A percentile compares a stretch with the other conserved stretches of the same genome.
Conservation (phyloP, 148 eudicot species). For the Rhododendron ferrugineum region DNA sequence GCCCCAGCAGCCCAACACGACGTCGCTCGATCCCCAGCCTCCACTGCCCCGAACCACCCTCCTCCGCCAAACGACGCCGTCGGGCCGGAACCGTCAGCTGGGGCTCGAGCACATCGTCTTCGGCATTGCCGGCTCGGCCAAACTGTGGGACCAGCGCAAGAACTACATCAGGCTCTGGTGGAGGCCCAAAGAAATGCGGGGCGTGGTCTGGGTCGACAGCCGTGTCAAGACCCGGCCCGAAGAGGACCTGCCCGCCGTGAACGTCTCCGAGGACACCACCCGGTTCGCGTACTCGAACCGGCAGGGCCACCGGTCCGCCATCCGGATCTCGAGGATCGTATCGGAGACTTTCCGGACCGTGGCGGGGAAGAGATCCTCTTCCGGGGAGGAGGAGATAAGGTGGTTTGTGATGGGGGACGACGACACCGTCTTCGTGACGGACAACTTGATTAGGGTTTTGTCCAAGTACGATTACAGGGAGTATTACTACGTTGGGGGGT, state of each 20-base stretch:
- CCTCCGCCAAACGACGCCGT: background rate
- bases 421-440: constrained; percentile 56
- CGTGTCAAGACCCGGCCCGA: constrained; percentile 22
- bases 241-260: constrained; percentile 38
- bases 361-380: constrained; percentile 43
- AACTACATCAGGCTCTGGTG: constrained; percentile 87
- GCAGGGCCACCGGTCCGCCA: constrained; percentile 85
- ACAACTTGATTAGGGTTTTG: constrained; percentile 41
- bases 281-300: constrained; percentile 49
- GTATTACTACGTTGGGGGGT: constrained; percentile 52
- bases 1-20: background rate
- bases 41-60: background rate
- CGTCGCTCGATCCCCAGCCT: background rate
- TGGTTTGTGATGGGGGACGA: constrained; percentile 62
- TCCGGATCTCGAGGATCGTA: constrained; percentile 72
- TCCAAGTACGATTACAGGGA: constrained; percentile 44
- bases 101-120: constrained; percentile 63
- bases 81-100: constrained; percentile 14
- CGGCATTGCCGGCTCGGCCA: constrained; percentile 85
- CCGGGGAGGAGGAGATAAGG: constrained; percentile 34
- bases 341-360: constrained; percentile 60
- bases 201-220: constrained; percentile 36
- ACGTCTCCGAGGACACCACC: constrained; percentile 60
- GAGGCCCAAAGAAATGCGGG: constrained; percentile 50
- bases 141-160: constrained; percentile 61